Conservation (phyloP, 2,329 filamentous ascomycete species). For the Talaromyces verruculosus region DNA sequence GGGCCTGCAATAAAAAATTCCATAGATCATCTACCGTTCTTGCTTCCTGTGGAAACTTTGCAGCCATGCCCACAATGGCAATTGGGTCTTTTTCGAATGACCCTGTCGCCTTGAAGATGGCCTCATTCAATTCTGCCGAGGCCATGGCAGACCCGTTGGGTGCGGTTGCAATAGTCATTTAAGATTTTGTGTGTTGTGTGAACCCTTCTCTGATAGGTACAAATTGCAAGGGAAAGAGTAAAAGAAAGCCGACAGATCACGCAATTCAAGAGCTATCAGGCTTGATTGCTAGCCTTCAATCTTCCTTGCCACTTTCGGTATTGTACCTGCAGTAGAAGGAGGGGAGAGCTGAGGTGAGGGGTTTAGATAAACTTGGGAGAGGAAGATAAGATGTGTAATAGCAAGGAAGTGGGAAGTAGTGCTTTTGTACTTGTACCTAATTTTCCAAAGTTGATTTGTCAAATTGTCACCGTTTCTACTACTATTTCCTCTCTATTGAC, state of each 20-base stretch:
- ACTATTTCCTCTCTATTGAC: not conserved
- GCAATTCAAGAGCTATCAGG: not conserved
- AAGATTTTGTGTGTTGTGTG: not conserved
- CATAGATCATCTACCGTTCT: constrained; percentile 35
- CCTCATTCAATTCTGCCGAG: not conserved
- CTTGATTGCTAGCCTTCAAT: not conserved
- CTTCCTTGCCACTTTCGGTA: not conserved
- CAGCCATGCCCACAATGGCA: constrained; percentile 40
- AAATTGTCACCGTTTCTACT: not conserved
- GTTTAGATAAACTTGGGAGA: not conserved
- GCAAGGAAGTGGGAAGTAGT: not conserved
- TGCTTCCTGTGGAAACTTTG: constrained; percentile 36
- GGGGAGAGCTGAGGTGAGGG: not conserved
- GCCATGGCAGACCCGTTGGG: not conserved
- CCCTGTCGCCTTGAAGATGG: constrained; percentile 6
- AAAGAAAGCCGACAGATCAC: not conserved
- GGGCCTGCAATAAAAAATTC: constrained; percentile 34
- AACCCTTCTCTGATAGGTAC: not conserved
- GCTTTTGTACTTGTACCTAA: not conserved
- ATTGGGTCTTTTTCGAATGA: constrained; percentile 26
- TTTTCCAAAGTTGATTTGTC: not conserved
- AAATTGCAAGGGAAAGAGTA: not conserved
- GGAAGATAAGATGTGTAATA: not conserved
- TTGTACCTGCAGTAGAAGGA: constrained; percentile 2
- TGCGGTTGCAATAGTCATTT: not conserved